Conservation (phyloP, 805 yeast genomes). For the Citeromyces matritensis region DNA sequence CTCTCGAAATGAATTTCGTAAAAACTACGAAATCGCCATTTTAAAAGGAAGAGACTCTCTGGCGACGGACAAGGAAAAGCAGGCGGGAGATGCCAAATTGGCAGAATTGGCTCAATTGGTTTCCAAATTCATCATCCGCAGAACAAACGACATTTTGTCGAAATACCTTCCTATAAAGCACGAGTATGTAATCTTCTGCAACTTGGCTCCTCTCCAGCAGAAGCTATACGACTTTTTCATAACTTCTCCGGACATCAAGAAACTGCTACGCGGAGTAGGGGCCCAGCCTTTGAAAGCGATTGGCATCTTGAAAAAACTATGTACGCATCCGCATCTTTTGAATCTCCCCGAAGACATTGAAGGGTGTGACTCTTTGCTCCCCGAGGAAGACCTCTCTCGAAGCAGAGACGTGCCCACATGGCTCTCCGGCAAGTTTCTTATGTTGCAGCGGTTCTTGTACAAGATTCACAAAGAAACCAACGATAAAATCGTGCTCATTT, state of each 20-base stretch:
- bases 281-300: slow-evolving; percentile 85
- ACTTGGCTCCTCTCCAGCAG: slow-evolving; percentile 64
- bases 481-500: slow-evolving; percentile 88
- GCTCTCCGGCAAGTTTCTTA: slow-evolving; percentile 76
- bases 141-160: slow-evolving; percentile 89
- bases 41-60: slow-evolving; percentile 79
- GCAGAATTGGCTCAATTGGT: slow-evolving; percentile 62
- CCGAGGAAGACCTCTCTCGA: slow-evolving; percentile 57
- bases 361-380: slow-evolving; percentile 50
- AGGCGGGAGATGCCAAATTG: slow-evolving; percentile 53
- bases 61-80: slow-evolving; percentile 69
- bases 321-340: slow-evolving; percentile 86
- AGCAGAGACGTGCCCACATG: slow-evolving; percentile 62
- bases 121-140: slow-evolving; percentile 79
- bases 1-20: slow-evolving; percentile 67
- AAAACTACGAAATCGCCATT: slow-evolving; percentile 70
- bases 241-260: slow-evolving; percentile 63
- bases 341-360: slow-evolving; percentile 65
- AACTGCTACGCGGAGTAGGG: slow-evolving; percentile 48
- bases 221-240: slow-evolving; percentile 59
- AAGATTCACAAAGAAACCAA: slow-evolving; percentile 69
- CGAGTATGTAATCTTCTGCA: slow-evolving; percentile 93
- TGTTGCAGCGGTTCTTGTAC: slow-evolving; percentile 71
- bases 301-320: slow-evolving; percentile 74
- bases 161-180: slow-evolving; percentile 92